Percentiles rank a stretch among this genome's conserved stretches.
phyloP scores from a whole-genome alignment of 768 basidiomycete species.

The Xerocomus spinulosus region DNA sequence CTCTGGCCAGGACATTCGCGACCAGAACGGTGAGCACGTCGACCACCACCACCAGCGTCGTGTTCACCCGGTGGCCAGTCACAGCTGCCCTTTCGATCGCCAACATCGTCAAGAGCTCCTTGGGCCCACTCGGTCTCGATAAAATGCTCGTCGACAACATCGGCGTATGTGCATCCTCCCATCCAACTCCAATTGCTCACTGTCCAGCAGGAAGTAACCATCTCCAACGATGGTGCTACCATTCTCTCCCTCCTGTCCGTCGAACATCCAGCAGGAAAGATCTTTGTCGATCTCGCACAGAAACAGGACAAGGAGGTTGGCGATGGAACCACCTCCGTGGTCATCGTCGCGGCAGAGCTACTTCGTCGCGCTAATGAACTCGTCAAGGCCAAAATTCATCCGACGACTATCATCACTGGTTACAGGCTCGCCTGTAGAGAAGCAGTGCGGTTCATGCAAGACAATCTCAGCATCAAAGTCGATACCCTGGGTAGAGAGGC shows the following conservation, averaged over 20 bases:
- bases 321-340: conserved; percentile 98
- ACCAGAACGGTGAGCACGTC: conserved; percentile 85
- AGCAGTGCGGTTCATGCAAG: conserved; percentile 97
- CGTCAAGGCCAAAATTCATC: conserved; percentile 97
- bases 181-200: conserved; percentile 6
- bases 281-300: conserved; percentile 97
- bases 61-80: conserved; percentile 46
- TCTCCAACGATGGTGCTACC: conserved; percentile 99
- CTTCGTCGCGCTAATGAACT: conserved; percentile 95
- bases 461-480: conserved; percentile 93
- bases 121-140: conserved; percentile 92
- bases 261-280: conserved; percentile 94
- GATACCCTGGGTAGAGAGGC: conserved; percentile 90
- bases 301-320: conserved; percentile 99
- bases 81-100: conserved; percentile 94
- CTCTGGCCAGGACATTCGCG: conserved; percentile 92
- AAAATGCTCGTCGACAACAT: conserved; percentile 99
- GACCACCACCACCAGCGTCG: neutral
- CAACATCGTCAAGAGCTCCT: conserved; percentile 93
- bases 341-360: conserved; percentile 96
- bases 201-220: conserved; percentile 83
- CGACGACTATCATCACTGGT: conserved; percentile 98
- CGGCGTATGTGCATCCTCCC: conserved; percentile 53
- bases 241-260: conserved; percentile 91
- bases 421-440: conserved; percentile 96